Conservation (phyloP, 1,139 yeast species). For the Scheffersomyces cryptocercus region DNA sequence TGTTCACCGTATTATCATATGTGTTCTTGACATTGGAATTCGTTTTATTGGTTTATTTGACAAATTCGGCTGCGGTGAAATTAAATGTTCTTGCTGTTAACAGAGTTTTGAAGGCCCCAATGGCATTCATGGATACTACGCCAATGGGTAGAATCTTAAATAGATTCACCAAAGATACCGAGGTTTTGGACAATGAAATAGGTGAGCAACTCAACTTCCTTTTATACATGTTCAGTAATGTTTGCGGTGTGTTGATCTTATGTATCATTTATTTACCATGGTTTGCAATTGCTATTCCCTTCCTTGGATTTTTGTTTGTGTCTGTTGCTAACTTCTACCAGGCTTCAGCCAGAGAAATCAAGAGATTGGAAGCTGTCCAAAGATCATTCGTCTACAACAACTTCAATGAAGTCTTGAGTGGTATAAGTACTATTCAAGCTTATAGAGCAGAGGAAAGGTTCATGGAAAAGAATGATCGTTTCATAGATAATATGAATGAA, state of each 20-base stretch:
- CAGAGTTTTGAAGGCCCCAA: constrained; percentile 50
- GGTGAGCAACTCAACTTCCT: constrained; percentile 56
- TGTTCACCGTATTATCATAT: constrained; percentile 10
- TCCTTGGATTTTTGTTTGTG: constrained; percentile 13
- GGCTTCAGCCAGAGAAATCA: constrained; percentile 21
- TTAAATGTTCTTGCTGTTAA: constrained; percentile 43
- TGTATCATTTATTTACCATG: constrained; percentile 64
- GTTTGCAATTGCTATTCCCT: constrained; percentile 22
- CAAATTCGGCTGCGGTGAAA: constrained; percentile 25
- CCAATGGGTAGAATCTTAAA: constrained; percentile 62
- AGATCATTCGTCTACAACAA: constrained; percentile 22
- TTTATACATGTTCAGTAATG: constrained; percentile 48
- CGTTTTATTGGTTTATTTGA: constrained; percentile 7
- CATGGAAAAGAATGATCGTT: constrained; percentile 13
- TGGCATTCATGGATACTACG: constrained; percentile 57
- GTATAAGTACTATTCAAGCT: constrained; percentile 21
- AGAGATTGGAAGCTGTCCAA: constrained; percentile 21
- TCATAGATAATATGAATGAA: constrained; percentile 17
- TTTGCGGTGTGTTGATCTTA: constrained; percentile 61
- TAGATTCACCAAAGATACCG: constrained; percentile 77
- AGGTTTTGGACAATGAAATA: constrained; percentile 72
- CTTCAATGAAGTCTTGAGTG: constrained; percentile 19
- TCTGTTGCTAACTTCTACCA: constrained; percentile 18
- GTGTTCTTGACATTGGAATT: constrained; percentile 7
- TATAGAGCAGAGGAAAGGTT: constrained; percentile 13